These are phyloP conservation scores for Peniophora sp. DNA, from an alignment of 1,284 basidiomycete genomes.

Conservation along the genomic window DNA sequence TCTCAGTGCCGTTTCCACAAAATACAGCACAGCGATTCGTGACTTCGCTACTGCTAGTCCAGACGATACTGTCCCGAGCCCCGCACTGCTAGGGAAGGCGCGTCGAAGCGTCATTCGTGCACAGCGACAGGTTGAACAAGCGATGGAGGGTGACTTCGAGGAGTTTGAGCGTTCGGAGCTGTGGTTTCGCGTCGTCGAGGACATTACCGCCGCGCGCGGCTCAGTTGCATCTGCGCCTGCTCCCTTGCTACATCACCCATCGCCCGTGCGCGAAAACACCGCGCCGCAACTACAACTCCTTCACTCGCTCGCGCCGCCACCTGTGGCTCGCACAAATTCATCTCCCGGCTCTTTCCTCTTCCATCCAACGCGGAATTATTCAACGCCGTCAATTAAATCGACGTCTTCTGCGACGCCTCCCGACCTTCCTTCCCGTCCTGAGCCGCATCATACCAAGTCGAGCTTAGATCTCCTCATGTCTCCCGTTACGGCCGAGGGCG, in stretches of 20 bases:
- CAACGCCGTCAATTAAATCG: constrained; percentile 4
- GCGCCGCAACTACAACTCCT: constrained; percentile 6
- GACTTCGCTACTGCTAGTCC: constrained; percentile 43
- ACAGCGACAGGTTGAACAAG: constrained; percentile 78
- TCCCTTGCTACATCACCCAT: neutral
- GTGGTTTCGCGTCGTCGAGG: constrained; percentile 82
- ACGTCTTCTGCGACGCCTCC: constrained; percentile 6
- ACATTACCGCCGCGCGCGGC: constrained; percentile 39
- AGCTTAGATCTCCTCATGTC: constrained; percentile 75
- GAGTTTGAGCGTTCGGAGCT: constrained; percentile 83
- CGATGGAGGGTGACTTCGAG: constrained; percentile 90
- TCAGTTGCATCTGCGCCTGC: constrained; percentile 5
- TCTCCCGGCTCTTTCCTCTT: constrained; percentile 6
- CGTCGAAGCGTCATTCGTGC: constrained; percentile 75
- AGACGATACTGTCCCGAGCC: constrained; percentile 32
- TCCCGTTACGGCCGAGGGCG: constrained; percentile 37
- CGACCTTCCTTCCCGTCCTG: constrained; percentile 13
- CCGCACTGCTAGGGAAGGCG: constrained; percentile 50
- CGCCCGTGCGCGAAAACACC: constrained; percentile 1
- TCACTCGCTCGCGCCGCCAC: constrained; percentile 5
- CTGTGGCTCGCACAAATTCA: constrained; percentile 6
- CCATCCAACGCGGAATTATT: constrained; percentile 3
- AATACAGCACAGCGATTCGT: constrained; percentile 63
- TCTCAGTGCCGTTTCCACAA: constrained; percentile 59
- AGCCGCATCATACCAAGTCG: constrained; percentile 18